Evolutionary conservation across 192 early-diverging fungal species (phyloP).

Genomic region (Backusella liffmaniae): DNA sequence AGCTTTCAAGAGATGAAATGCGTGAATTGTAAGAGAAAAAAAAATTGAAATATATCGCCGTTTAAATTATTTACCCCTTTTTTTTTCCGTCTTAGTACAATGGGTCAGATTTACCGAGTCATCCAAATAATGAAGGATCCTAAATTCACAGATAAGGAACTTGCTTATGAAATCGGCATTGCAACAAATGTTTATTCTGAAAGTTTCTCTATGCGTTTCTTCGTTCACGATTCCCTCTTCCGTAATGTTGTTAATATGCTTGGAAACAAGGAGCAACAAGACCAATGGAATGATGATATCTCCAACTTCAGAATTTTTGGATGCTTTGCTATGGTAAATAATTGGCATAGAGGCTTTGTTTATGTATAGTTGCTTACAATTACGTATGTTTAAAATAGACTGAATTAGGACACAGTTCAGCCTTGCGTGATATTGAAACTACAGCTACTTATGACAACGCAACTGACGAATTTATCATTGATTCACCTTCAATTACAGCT

Average conservation of each 20-base stretch:
- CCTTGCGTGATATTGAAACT: constrained; percentile 62
- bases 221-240: constrained; percentile 63
- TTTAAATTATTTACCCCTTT: neutral
- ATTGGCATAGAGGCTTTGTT: neutral
- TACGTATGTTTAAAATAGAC: constrained; percentile 36
- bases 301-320: constrained; percentile 55
- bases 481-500: constrained; percentile 56
- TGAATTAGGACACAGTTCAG: constrained; percentile 61
- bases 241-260: constrained; percentile 53
- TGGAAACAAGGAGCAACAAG: constrained; percentile 57
- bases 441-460: constrained; percentile 60
- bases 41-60: neutral
- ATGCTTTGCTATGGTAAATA: constrained; percentile 63
- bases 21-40: constrained; percentile 47
- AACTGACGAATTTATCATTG: constrained; percentile 57
- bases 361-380: neutral
- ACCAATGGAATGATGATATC: constrained; percentile 51
- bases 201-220: constrained; percentile 57
- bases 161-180: neutral
- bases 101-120: constrained; percentile 51
- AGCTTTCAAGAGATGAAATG: constrained; percentile 44
- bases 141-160: constrained; percentile 1
- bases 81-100: constrained; percentile 32
- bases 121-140: constrained; percentile 35
- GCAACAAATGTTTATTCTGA: constrained; percentile 45